Conservation (phyloP, 768 basidiomycete species). For the Jaapia argillacea region DNA sequence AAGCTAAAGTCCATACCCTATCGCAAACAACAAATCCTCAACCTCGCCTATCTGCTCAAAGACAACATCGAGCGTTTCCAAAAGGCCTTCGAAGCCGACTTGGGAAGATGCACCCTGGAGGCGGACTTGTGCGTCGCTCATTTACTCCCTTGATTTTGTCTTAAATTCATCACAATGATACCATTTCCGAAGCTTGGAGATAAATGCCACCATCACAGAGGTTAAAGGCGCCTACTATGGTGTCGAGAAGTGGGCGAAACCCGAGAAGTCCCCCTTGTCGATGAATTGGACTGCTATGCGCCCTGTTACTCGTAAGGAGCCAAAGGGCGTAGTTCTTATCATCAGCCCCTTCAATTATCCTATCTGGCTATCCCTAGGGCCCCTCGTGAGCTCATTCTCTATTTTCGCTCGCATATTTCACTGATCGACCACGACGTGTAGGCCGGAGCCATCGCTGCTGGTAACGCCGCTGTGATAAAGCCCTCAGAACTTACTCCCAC, state of each 20-base stretch:
- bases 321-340: slow-evolving; percentile 54
- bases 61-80: slow-evolving; percentile 48
- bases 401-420: too few species aligned
- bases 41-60: slow-evolving; percentile 50
- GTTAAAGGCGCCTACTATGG: slow-evolving; percentile 27
- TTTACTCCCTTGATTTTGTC: not conserved
- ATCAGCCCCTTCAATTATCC: slow-evolving; percentile 67
- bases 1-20: slow-evolving; percentile 42
- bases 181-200: slow-evolving; percentile 22
- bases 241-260: slow-evolving; percentile 44
- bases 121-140: slow-evolving; percentile 1
- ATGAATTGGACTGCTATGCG: slow-evolving; percentile 39
- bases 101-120: slow-evolving; percentile 16
- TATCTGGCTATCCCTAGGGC: slow-evolving; percentile 40
- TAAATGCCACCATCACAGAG: slow-evolving; percentile 26
- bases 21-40: slow-evolving; percentile 55
- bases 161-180: not conserved
- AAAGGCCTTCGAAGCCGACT: slow-evolving; percentile 27
- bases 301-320: slow-evolving; percentile 40
- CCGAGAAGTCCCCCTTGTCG: slow-evolving; percentile 26
- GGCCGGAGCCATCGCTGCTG: slow-evolving; percentile 62
- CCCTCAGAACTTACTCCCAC: slow-evolving; percentile 51
- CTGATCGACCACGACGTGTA: slow-evolving; percentile 6
- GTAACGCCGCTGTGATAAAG: slow-evolving; percentile 59
- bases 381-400: slow-evolving; percentile 32